Evolutionary conservation across 176 grass and related monocot species (phyloP), one percentile per base, ranked within the genome.

Genomic region (Zizania latifolia): DNA sequence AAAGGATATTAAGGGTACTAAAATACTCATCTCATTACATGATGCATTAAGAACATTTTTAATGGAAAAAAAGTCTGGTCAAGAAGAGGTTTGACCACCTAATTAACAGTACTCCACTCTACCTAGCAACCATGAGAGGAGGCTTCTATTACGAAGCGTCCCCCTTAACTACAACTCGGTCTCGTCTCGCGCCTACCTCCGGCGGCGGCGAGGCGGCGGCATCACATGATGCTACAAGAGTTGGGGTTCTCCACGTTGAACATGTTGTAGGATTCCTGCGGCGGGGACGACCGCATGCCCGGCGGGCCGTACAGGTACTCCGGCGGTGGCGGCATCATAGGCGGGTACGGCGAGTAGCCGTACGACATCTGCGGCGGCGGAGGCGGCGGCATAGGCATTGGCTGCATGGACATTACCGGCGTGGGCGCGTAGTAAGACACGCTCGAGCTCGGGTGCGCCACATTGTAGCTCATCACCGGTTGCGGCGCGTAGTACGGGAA

Each of bases 401-500:
- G 79, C 27, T 29, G 65, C 70, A 75, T 62, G 21, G 81, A 68
- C 6, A 53, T 11, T 12, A 38, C 70, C 13, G 86, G 86, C 45
- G 62, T 63, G 19, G 86, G 86, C 51, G 86, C 85, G 89, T 89
- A 91, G 89, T 84, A 95, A 6, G 48, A 90, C 28, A 88, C 74
- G 83, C 92, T 95, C 4, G 86, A 45, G 66, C 76, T 89, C 27
- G 92, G 92, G 39, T 89, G 89, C 36, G 86, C 66, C 45, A 81
- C 61, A 75, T 91, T 77, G 83, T 91, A 95, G 83, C 88, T 91
- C 83, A 91, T 86, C 83, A 89, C 78, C 27, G 88, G 86, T 69
- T 88, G 92, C 74, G 82, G 38, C 46, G 80, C 24, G 69, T 84
- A 83, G 73, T 67, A 83, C 17, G 83, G 80, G 51, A 72, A 83